Evolutionary conservation across 129 eudicot species (phyloP).

Genomic region (Gnaphalium uliginosum): DNA sequence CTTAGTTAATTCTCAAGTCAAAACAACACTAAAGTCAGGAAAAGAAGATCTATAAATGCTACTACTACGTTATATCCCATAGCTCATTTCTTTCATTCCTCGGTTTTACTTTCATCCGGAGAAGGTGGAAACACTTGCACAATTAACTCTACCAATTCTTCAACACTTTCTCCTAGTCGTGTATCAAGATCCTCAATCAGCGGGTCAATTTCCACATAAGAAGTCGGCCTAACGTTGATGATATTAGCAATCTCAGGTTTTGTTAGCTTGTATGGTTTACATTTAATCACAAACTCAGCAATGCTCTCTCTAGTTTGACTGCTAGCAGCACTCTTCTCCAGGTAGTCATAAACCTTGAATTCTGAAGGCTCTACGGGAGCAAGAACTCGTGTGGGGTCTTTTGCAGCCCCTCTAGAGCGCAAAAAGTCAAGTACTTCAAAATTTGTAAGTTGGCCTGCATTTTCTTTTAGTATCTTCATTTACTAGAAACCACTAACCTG

Average conservation of each 20-base stretch:
- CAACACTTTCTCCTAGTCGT: conserved; percentile 45
- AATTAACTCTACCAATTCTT: conserved; percentile 51
- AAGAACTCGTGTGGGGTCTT: conserved; percentile 66
- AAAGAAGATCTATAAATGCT: not conserved
- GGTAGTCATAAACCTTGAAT: conserved; percentile 74
- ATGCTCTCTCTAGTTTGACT: conserved; percentile 62
- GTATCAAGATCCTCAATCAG: conserved; percentile 42
- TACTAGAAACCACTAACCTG: conserved; percentile 8
- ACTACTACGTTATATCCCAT: not conserved
- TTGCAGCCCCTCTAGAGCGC: conserved; percentile 77
- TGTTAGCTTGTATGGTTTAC: conserved; percentile 51
- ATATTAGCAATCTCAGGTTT: conserved; percentile 61
- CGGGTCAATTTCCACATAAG: conserved; percentile 56
- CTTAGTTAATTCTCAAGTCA: not conserved
- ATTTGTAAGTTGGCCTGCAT: conserved; percentile 69
- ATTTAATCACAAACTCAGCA: conserved; percentile 40
- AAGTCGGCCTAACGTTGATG: conserved; percentile 65
- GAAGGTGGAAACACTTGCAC: conserved; percentile 49
- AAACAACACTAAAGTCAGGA: not conserved
- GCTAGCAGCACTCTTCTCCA: conserved; percentile 50
- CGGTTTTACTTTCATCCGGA: conserved; percentile 35
- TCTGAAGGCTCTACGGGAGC: conserved; percentile 65
- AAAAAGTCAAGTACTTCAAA: conserved; percentile 73
- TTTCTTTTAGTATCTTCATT: conserved; percentile 41
- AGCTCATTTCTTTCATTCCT: conserved; percentile 31